Evolutionary conservation across 352 stramenopile genomes (phyloP).

Genomic region (Elongisporangium undulatum): DNA sequence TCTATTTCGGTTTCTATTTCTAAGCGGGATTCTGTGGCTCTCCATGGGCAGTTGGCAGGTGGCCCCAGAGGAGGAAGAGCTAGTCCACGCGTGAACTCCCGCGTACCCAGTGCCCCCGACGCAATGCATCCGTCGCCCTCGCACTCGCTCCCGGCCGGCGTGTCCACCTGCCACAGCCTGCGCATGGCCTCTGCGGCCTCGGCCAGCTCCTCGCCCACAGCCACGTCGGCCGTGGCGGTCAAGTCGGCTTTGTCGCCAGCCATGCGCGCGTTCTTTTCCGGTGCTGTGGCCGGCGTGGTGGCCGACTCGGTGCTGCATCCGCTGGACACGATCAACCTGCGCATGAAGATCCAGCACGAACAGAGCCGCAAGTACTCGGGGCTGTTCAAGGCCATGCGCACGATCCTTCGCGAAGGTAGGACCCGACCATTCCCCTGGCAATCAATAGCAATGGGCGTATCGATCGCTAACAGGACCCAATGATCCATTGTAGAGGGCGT

Average conservation of each 20-base stretch:
- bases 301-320: slow-evolving; percentile 75
- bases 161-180: slow-evolving; percentile 24
- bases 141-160: slow-evolving; percentile 1
- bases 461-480: not conserved
- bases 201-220: slow-evolving; percentile 15
- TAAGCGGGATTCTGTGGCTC: too few relatives aligned
- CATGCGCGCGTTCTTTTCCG: slow-evolving; percentile 58
- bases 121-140: slow-evolving; percentile 5
- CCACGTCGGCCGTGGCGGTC: slow-evolving; percentile 21
- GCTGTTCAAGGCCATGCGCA: slow-evolving; percentile 51
- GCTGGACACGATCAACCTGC: slow-evolving; percentile 79
- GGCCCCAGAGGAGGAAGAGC: too few relatives aligned
- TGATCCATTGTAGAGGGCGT: slow-evolving; percentile 38
- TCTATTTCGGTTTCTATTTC: too few relatives aligned
- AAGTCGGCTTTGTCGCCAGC: slow-evolving; percentile 30
- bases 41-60: too few relatives aligned
- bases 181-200: slow-evolving; percentile 9
- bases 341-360: slow-evolving; percentile 74
- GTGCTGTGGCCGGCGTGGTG: slow-evolving; percentile 64
- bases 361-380: slow-evolving; percentile 54
- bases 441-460: not conserved
- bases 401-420: slow-evolving; percentile 54
- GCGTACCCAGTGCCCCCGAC: not conserved
- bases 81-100: too few relatives aligned
- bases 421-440: not conserved